Conservation (phyloP, 2,329 filamentous ascomycete genomes). For the Xylaria sp. region DNA sequence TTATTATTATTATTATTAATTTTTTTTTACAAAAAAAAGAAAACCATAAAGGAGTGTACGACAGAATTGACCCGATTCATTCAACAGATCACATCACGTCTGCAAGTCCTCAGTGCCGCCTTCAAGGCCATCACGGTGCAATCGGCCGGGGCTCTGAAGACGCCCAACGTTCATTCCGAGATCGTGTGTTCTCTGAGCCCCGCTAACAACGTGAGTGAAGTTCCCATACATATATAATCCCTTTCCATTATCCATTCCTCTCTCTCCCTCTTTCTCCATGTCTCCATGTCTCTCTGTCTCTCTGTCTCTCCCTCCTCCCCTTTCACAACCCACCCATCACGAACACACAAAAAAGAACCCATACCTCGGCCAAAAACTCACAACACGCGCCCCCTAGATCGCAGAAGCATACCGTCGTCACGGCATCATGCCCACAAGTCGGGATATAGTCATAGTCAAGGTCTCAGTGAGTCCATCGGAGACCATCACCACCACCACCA, state of each 20-base stretch:
- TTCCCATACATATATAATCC: background rate
- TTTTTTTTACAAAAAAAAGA: too few species aligned
- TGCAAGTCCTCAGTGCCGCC: conserved; percentile 68
- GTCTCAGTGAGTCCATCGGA: conserved; percentile 49
- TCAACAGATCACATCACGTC: conserved; percentile 61
- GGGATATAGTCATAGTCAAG: conserved; percentile 74
- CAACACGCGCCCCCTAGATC: conserved; percentile 54
- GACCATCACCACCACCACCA: background rate
- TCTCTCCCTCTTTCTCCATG: background rate
- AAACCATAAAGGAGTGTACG: background rate
- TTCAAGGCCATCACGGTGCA: conserved; percentile 71
- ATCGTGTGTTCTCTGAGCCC: conserved; percentile 74
- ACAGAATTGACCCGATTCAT: background rate
- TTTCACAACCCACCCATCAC: background rate
- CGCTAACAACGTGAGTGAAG: conserved; percentile 68
- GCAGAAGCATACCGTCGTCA: conserved; percentile 86
- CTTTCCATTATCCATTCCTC: background rate
- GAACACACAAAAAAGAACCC: background rate
- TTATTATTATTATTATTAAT: too few species aligned
- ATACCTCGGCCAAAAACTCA: background rate
- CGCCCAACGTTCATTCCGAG: conserved; percentile 83
- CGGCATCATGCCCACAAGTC: conserved; percentile 68
- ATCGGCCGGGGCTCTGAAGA: conserved; percentile 59
- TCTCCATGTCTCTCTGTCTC: background rate
- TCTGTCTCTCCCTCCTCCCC: background rate